A percentile compares a stretch with the other conserved stretches of the same genome.
Evolutionary conservation across 176 grass and related monocot species (phyloP).

Genomic region (Ananas comosus): DNA sequence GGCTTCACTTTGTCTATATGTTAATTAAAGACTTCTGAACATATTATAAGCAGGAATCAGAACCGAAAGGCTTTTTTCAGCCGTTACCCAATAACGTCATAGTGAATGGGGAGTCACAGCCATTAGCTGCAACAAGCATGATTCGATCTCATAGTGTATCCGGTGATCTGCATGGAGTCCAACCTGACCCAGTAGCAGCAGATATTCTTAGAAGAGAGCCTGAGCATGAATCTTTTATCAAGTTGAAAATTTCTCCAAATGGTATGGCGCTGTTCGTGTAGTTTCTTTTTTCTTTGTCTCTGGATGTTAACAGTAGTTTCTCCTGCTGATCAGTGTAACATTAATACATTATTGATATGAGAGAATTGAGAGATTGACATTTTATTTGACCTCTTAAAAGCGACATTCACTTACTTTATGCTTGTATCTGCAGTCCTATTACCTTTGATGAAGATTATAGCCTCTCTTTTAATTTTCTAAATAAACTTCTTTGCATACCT

Average conservation of each 20-base stretch:
- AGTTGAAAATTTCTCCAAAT: constrained; percentile 58
- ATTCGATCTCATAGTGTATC: constrained; percentile 82
- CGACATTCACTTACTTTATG: no score
- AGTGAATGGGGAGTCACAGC: constrained; percentile 43
- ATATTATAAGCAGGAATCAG: constrained; percentile 33
- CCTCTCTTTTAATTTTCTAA: no score
- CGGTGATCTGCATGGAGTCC: constrained; percentile 60
- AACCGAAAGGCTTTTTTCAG: constrained; percentile 40
- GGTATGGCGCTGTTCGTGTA: no score
- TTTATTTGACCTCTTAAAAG: no score
- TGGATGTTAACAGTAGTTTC: no score
- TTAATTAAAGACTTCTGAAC: not conserved
- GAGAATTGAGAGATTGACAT: no score
- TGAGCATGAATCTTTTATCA: constrained; percentile 76
- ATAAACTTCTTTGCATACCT: no score
- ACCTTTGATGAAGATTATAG: no score
- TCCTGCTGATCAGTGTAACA: no score
- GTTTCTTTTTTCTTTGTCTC: no score
- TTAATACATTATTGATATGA: no score
- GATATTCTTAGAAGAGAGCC: constrained; percentile 92
- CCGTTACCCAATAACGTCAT: constrained; percentile 34
- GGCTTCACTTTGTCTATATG: not conserved
- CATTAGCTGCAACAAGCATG: constrained; percentile 57
- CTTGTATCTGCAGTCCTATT: no score
- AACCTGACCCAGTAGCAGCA: constrained; percentile 77